These are phyloP conservation scores for Phycomyces nitens DNA, from an alignment of 192 early-diverging fungal species.

Conservation along the genomic window DNA sequence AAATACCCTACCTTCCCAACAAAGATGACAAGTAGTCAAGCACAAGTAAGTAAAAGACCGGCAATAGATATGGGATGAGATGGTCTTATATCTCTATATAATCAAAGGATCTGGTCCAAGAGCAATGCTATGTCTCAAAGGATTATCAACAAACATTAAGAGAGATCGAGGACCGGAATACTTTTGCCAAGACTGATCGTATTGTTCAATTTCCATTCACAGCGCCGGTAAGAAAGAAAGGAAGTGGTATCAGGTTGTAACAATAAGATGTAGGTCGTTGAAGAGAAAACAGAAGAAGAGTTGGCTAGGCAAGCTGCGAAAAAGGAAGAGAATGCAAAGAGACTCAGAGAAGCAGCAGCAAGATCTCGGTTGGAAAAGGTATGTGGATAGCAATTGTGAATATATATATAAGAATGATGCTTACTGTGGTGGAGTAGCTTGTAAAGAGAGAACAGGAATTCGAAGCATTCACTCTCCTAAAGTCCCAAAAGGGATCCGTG, in stretches of 20 bases:
- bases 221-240: conserved; percentile 40
- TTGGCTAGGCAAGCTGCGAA: conserved; percentile 63
- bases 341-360: conserved; percentile 78
- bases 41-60: conserved; percentile 46
- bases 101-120: conserved; percentile 59
- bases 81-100: neutral
- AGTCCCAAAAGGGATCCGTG: conserved; percentile 31
- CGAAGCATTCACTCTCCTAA: conserved; percentile 53
- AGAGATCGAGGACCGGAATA: conserved; percentile 55
- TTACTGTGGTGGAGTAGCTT: conserved; percentile 33
- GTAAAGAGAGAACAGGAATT: conserved; percentile 66
- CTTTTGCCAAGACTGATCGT: conserved; percentile 60
- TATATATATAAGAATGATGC: neutral
- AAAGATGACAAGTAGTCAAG: conserved; percentile 72
- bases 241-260: neutral
- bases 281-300: conserved; percentile 80
- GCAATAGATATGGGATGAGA: neutral
- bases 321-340: conserved; percentile 64
- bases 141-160: conserved; percentile 74
- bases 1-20: conserved; percentile 89
- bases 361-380: conserved; percentile 82
- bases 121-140: conserved; percentile 66
- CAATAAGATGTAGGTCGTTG: conserved; percentile 38
- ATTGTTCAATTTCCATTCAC: conserved; percentile 82
- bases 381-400: neutral